Base-by-base conservation (phyloP, 139 green algal genomes). In the Tetraselmis striata region DNA sequence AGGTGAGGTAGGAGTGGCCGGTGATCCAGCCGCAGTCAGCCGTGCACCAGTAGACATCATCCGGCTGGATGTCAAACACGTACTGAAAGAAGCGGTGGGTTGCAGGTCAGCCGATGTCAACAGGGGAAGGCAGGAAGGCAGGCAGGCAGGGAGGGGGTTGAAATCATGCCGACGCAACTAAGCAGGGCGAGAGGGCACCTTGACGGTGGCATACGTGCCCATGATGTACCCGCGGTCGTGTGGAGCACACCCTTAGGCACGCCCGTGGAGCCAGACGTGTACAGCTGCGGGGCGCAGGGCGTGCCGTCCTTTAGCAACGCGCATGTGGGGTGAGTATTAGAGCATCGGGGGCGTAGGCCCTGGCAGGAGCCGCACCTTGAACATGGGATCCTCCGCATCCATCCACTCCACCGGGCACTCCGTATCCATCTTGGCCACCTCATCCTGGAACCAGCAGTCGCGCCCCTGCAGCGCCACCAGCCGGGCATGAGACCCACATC, bases 1-100 rank as follows among this genome's bases (percentile, higher is more conserved):
- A 92, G 18, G 86, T 67, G 23, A 91, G 23, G 81, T 93, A 93
- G 25, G 82, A 85, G 83, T 93, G 89, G 0, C 76, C 93, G 0
- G 96, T 99, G 88, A 99, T 98, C 96, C 97, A 99, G 28, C 97
- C 97, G 86, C 96, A 98, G 89, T 98, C 95, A 1, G 96, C 96
- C 18, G 95, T 98, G 87, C 91, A 98, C 96, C 94, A 98, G 88
- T 95, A 99, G 1, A 98, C 86, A 85, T 98, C 96, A 0, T 90
- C 92, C 0, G 82, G 85, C 31, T 94, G 87, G 83, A 95, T 83
- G 83, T 96, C 91, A 81, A 98, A 96, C 23, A 95, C 86, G 83
- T 96, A 95, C 86, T 29, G 25, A n/a, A 23, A 18, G 58, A 23
- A 23, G 58, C 58, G 75, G 26, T 18, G 24, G 75, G 2, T 27